Percentiles rank a stretch among this genome's conserved stretches.
Evolutionary conservation across 495 filamentous ascomycete genomes (phyloP).

Genomic region (Penicillium antarcticum): DNA sequence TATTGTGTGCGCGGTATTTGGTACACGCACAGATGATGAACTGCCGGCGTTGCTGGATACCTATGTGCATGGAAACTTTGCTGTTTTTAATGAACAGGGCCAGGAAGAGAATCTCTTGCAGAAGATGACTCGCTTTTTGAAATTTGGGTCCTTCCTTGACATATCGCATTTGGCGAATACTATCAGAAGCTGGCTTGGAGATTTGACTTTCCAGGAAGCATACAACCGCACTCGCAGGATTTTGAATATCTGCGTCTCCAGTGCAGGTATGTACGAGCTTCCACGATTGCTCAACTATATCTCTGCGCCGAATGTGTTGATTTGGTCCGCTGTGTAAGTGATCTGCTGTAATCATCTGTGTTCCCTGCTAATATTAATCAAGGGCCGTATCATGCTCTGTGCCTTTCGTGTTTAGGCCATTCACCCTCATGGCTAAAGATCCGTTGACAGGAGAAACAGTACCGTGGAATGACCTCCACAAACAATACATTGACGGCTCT

Average conservation of each 20-base stretch:
- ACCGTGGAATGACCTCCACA: slow-evolving; percentile 80
- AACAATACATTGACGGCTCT: slow-evolving; percentile 88
- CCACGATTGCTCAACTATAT: slow-evolving; percentile 88
- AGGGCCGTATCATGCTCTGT: slow-evolving; percentile 90
- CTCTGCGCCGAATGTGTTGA: slow-evolving; percentile 88
- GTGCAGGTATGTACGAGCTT: slow-evolving; percentile 80
- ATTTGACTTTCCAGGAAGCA: slow-evolving; percentile 92
- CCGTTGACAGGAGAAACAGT: slow-evolving; percentile 72
- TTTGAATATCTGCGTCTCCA: slow-evolving; percentile 89
- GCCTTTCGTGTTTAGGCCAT: slow-evolving; percentile 78
- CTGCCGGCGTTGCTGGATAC: slow-evolving; percentile 66
- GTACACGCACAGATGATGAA: slow-evolving; percentile 81
- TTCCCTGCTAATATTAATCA: slow-evolving; percentile 6
- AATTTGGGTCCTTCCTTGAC: slow-evolving; percentile 78
- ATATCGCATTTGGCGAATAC: slow-evolving; percentile 74
- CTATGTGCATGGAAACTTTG: slow-evolving; percentile 78
- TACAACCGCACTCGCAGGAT: slow-evolving; percentile 90
- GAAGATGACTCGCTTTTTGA: slow-evolving; percentile 72
- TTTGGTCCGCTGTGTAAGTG: slow-evolving; percentile 89
- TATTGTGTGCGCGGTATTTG: slow-evolving; percentile 84
- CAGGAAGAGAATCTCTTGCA: slow-evolving; percentile 65
- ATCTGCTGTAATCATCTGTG: background rate
- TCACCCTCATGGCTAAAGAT: slow-evolving; percentile 78
- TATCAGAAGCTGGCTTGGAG: slow-evolving; percentile 75
- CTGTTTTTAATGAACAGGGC: slow-evolving; percentile 75